Evolutionary conservation across 129 eudicot genomes (phyloP).

Genomic region (Tagetes patula): DNA sequence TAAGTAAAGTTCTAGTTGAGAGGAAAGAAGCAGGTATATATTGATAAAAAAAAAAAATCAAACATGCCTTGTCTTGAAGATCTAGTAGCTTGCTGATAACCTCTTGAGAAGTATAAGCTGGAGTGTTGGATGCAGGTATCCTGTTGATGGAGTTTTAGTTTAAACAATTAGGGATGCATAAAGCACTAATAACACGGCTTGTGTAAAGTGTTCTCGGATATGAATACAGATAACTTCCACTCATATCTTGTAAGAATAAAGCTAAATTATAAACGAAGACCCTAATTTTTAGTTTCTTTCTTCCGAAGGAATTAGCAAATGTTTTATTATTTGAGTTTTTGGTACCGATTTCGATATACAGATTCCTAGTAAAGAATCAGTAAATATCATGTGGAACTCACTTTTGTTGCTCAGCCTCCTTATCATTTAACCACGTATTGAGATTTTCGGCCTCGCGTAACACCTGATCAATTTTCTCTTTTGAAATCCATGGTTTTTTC

Average conservation of each 20-base stretch:
- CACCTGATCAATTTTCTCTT: slow-evolving; percentile 81
- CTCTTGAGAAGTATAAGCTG: slow-evolving; percentile 85
- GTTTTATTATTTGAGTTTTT: background rate
- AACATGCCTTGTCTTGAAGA: slow-evolving; percentile 78
- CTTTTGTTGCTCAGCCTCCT: slow-evolving; percentile 89
- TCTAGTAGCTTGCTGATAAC: slow-evolving; percentile 58
- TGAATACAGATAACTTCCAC: background rate
- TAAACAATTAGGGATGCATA: slow-evolving; percentile 10
- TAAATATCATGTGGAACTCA: slow-evolving; percentile 37
- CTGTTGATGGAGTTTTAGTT: slow-evolving; percentile 38
- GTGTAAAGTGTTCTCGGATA: background rate
- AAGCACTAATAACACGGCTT: background rate
- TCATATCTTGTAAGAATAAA: slow-evolving; percentile 6
- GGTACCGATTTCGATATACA: background rate
- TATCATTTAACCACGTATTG: slow-evolving; percentile 84
- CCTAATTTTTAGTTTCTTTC: background rate
- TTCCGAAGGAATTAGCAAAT: background rate
- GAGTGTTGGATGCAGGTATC: slow-evolving; percentile 55
- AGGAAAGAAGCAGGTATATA: background rate
- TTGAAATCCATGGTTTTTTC: slow-evolving; percentile 87
- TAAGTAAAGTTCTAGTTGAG: background rate
- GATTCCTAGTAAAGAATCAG: background rate
- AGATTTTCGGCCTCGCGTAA: slow-evolving; percentile 60
- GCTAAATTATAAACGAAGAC: background rate
- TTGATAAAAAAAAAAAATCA: background rate